Evolutionary conservation across 495 filamentous ascomycete species (phyloP).

Genomic region (Penicillium soppii): DNA sequence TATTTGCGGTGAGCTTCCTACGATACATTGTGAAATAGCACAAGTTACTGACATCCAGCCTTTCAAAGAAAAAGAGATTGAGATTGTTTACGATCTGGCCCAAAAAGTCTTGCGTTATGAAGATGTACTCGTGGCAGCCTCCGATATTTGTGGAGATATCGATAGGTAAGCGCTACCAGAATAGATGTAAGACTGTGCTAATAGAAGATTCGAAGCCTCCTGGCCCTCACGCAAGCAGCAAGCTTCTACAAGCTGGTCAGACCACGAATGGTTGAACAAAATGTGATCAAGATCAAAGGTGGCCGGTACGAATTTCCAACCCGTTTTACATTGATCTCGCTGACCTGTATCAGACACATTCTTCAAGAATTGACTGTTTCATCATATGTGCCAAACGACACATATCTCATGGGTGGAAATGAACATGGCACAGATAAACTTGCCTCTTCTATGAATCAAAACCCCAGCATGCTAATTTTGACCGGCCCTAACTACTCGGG

Average conservation of each 20-base stretch:
- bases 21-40: neutral
- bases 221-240: constrained; percentile 79
- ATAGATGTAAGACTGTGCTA: neutral
- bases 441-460: constrained; percentile 5
- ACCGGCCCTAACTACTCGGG: constrained; percentile 97
- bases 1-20: constrained; percentile 65
- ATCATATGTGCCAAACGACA: constrained; percentile 84
- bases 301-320: constrained; percentile 58
- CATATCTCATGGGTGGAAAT: constrained; percentile 63
- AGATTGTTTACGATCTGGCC: constrained; percentile 78
- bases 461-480: constrained; percentile 75
- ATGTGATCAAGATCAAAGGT: constrained; percentile 72
- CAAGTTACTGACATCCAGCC: neutral
- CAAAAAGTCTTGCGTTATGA: constrained; percentile 71
- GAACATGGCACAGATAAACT: neutral
- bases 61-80: constrained; percentile 78
- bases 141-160: constrained; percentile 80
- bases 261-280: constrained; percentile 69
- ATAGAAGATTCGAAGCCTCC: constrained; percentile 52
- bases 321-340: neutral
- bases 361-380: constrained; percentile 87
- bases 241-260: constrained; percentile 67
- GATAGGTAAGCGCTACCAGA: constrained; percentile 54
- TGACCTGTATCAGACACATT: constrained; percentile 59
- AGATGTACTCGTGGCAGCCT: constrained; percentile 61